Evolutionary conservation across 805 yeast genomes (phyloP).

Genomic region (Barnettozyma salicaria): DNA sequence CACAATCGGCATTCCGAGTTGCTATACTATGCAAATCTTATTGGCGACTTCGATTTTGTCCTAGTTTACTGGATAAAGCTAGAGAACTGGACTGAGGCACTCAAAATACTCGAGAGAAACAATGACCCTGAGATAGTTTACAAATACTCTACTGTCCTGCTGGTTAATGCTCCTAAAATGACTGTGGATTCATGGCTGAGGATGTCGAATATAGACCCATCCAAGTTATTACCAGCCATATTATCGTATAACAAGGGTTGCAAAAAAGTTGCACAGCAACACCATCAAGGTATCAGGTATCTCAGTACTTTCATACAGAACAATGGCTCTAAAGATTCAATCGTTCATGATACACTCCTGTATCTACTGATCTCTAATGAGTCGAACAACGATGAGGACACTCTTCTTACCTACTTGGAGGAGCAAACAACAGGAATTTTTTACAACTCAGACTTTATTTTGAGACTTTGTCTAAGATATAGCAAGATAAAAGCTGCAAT

Average conservation of each 20-base stretch:
- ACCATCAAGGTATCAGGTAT: constrained; percentile 63
- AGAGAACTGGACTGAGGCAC: constrained; percentile 69
- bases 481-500: constrained; percentile 61
- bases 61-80: constrained; percentile 60
- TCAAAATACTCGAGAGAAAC: constrained; percentile 47
- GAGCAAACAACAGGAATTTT: constrained; percentile 31
- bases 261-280: constrained; percentile 33
- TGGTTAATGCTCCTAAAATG: constrained; percentile 59
- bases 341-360: constrained; percentile 65
- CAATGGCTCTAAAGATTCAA: constrained; percentile 36
- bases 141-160: constrained; percentile 59
- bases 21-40: constrained; percentile 58
- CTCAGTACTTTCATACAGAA: constrained; percentile 48
- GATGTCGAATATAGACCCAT: constrained; percentile 46
- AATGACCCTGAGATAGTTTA: constrained; percentile 48
- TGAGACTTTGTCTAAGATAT: constrained; percentile 64
- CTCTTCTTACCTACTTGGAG: constrained; percentile 46
- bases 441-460: constrained; percentile 68
- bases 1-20: constrained; percentile 63
- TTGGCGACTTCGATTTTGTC: constrained; percentile 65
- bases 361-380: constrained; percentile 50
- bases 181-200: constrained; percentile 80
- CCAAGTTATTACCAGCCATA: constrained; percentile 68
- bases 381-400: constrained; percentile 34
- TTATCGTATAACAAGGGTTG: constrained; percentile 56